These are phyloP conservation scores for Flueggea neowawraea DNA, from an alignment of 441 rosid species.

Conservation along the genomic window DNA sequence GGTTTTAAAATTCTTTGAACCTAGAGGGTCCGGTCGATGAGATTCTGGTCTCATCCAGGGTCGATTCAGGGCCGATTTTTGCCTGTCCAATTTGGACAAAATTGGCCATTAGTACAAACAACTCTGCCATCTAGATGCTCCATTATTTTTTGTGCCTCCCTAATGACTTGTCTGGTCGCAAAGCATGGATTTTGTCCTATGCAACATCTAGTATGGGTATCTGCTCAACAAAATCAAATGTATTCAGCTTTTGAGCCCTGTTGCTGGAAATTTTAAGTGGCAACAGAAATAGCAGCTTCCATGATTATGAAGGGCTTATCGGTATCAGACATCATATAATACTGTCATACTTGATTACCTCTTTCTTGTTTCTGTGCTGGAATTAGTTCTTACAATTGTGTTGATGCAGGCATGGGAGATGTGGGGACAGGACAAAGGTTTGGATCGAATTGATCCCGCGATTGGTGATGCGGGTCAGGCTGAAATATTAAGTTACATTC, in stretches of 20 bases:
- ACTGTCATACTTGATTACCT: not conserved
- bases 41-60: too few relatives aligned
- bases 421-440: conserved; percentile 12
- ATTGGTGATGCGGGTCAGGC: not conserved
- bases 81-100: too few relatives aligned
- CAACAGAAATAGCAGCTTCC: not conserved
- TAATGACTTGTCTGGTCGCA: too few relatives aligned
- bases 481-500: conserved; percentile 20
- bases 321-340: not conserved
- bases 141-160: too few relatives aligned
- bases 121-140: too few relatives aligned
- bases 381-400: not conserved
- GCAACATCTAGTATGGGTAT: not conserved
- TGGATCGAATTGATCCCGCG: conserved; percentile 15
- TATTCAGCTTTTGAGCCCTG: not conserved
- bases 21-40: too few relatives aligned
- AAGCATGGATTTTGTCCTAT: too few relatives aligned
- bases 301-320: not conserved
- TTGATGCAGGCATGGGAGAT: conserved; percentile 23
- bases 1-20: too few relatives aligned
- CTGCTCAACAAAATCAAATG: not conserved
- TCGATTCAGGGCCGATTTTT: too few relatives aligned
- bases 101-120: too few relatives aligned
- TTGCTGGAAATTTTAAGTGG: not conserved
- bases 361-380: not conserved